Evolutionary conservation across 2,329 filamentous ascomycete species (phyloP).

Genomic region (Chaetomium strumarium): DNA sequence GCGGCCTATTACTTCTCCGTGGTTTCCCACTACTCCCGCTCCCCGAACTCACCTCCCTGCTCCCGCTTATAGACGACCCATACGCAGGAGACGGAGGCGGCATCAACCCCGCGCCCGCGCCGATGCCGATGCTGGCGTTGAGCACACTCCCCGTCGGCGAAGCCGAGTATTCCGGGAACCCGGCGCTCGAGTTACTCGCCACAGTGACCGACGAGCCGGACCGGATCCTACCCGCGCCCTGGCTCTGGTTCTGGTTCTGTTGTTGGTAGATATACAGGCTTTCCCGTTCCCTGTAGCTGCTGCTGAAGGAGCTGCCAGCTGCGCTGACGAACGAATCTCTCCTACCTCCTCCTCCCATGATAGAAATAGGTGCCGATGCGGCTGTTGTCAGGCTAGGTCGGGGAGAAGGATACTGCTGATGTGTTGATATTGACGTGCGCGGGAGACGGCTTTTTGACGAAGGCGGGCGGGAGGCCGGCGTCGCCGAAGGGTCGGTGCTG

Average conservation of each 20-base stretch:
- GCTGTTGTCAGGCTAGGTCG: conserved; percentile 25
- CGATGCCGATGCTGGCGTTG: neutral
- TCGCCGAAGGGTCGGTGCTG: neutral
- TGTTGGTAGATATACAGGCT: neutral
- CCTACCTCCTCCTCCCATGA: neutral
- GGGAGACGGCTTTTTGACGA: conserved; percentile 26
- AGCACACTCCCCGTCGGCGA: conserved; percentile 12
- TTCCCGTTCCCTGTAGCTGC: conserved; percentile 25
- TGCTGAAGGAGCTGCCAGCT: neutral
- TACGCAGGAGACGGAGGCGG: neutral
- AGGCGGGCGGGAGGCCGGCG: conserved; percentile 2
- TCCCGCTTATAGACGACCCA: neutral
- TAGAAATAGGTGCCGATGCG: conserved; percentile 14
- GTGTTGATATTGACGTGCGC: conserved; percentile 22
- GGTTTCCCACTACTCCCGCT: conserved; percentile 13
- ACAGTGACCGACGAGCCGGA: conserved; percentile 22
- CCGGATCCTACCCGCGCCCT: conserved; percentile 15
- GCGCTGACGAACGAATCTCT: conserved; percentile 5
- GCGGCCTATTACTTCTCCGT: conserved; percentile 19
- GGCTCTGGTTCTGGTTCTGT: neutral
- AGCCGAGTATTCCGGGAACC: conserved; percentile 9
- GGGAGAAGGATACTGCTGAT: conserved; percentile 13
- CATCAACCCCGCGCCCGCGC: conserved; percentile 4
- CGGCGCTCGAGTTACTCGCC: conserved; percentile 5
- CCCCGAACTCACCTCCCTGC: neutral